Conservation (phyloP, 768 basidiomycete genomes). For the Termitomyces sp. region DNA sequence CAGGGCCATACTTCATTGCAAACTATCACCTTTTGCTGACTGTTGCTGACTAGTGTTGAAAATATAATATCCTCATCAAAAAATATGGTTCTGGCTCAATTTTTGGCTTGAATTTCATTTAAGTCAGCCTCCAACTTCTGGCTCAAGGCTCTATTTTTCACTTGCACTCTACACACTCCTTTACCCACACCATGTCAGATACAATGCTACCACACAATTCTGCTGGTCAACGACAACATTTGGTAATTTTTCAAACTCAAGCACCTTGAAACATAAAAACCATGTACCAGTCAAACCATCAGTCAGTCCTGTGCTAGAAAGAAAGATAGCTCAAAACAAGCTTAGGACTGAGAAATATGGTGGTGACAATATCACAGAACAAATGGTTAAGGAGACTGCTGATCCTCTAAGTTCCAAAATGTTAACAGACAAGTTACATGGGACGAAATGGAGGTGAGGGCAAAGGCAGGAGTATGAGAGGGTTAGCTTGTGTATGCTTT, state of each 20-base stretch:
- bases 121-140: neutral
- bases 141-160: neutral
- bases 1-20: neutral
- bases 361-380: slow-evolving; percentile 19
- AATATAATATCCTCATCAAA: neutral
- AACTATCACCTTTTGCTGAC: neutral
- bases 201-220: neutral
- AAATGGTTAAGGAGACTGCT: slow-evolving; percentile 6
- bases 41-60: neutral
- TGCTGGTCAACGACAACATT: slow-evolving; percentile 10
- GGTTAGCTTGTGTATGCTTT: no score
- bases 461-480: no score
- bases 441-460: no score
- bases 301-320: slow-evolving; percentile 12
- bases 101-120: neutral
- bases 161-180: neutral
- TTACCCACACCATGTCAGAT: neutral
- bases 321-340: slow-evolving; percentile 20
- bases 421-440: slow-evolving; percentile 39
- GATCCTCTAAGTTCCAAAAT: slow-evolving; percentile 9
- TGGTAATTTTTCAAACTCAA: neutral
- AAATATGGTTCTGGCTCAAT: neutral
- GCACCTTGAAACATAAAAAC: neutral
- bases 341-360: slow-evolving; percentile 23
- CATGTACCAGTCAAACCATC: neutral